phyloP scores from a whole-genome alignment of 2,329 filamentous ascomycete genomes.

The Tothia fuscella region DNA sequence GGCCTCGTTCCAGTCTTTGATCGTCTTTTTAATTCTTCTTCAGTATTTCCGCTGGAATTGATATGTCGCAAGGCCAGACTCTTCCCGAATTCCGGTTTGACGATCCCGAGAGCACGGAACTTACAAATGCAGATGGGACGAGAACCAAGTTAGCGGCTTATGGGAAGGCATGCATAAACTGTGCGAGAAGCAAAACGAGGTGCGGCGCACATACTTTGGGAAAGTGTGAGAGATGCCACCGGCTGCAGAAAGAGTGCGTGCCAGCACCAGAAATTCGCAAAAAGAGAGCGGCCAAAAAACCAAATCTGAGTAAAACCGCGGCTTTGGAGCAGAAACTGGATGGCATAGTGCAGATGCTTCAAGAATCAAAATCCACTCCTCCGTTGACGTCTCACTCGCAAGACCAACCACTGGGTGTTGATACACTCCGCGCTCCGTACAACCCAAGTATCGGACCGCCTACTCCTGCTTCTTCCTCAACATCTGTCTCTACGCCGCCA shows the following conservation, averaged over 20 bases:
- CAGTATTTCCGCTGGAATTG: no score
- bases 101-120: no score
- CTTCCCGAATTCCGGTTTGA: no score
- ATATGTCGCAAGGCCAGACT: no score
- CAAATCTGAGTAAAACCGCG: slow-evolving; percentile 5
- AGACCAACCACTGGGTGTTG: background rate
- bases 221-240: slow-evolving; percentile 14
- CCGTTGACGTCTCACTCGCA: background rate
- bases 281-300: background rate
- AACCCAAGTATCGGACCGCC: background rate
- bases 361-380: slow-evolving; percentile 2
- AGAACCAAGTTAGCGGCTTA: slow-evolving; percentile 12
- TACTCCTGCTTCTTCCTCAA: background rate
- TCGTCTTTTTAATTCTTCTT: no score
- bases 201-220: slow-evolving; percentile 15
- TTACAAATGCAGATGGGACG: no score
- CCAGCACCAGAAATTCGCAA: slow-evolving; percentile 13
- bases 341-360: slow-evolving; percentile 19
- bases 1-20: no score
- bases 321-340: slow-evolving; percentile 22
- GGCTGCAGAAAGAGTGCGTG: slow-evolving; percentile 16
- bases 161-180: slow-evolving; percentile 19
- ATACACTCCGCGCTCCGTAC: background rate
- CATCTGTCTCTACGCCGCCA: no score
- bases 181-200: slow-evolving; percentile 18